Evolutionary conservation across 768 basidiomycete species (phyloP).

Genomic region (Tulasnella sp.): DNA sequence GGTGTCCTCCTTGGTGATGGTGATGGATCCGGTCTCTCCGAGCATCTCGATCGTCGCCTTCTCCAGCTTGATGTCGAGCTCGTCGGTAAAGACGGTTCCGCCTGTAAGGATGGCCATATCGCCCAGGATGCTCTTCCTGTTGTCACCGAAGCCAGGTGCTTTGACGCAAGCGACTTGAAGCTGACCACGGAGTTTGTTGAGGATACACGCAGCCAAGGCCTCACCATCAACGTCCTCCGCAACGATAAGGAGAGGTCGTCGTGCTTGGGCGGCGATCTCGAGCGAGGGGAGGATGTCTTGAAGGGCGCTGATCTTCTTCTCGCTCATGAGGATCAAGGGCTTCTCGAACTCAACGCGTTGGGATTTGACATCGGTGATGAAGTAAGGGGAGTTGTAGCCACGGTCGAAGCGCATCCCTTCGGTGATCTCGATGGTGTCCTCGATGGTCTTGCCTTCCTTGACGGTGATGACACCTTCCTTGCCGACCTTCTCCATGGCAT

Average conservation of each 20-base stretch:
- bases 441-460: constrained; percentile 96
- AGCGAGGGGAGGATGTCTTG: constrained; percentile 93
- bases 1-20: constrained; percentile 96
- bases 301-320: constrained; percentile 94
- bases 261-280: constrained; percentile 47
- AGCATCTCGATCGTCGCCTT: constrained; percentile 79
- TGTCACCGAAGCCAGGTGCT: constrained; percentile 97
- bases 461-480: constrained; percentile 99
- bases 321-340: constrained; percentile 81
- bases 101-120: constrained; percentile 96
- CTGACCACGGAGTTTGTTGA: constrained; percentile 99
- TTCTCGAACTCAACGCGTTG: constrained; percentile 98
- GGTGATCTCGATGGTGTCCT: constrained; percentile 98
- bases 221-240: constrained; percentile 98
- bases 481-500: constrained; percentile 99
- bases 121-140: constrained; percentile 95
- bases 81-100: constrained; percentile 93
- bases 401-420: constrained; percentile 99
- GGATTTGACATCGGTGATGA: constrained; percentile 93
- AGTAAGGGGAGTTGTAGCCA: constrained; percentile 95
- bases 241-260: constrained; percentile 90
- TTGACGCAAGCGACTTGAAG: constrained; percentile 90
- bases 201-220: constrained; percentile 92
- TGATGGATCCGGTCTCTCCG: constrained; percentile 81
- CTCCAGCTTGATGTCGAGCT: constrained; percentile 95